A percentile compares a stretch with the other conserved stretches of the same genome.
Conservation (phyloP, 176 grass and related monocot species). For the Tuctoria greenei region DNA sequence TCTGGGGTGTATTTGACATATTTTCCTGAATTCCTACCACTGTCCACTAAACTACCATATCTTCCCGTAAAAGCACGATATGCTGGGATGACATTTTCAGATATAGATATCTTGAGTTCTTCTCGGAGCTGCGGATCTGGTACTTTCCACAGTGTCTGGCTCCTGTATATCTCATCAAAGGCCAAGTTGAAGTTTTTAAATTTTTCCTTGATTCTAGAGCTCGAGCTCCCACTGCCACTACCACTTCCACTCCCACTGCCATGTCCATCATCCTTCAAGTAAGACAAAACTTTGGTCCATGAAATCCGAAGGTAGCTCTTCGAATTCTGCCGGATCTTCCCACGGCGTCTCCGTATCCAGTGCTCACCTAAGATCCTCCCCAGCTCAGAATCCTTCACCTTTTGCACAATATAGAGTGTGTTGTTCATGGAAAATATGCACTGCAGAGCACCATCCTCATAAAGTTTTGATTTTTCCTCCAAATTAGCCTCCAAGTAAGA, state of each 20-base stretch:
- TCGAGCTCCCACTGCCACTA: conserved; percentile 51
- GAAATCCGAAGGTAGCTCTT: conserved; percentile 85
- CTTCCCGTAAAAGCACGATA: no score
- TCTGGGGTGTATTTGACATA: conserved; percentile 77
- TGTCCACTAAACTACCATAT: conserved; percentile 59
- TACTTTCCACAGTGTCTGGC: no score
- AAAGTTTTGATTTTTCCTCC: conserved; percentile 85
- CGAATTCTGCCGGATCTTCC: conserved; percentile 79
- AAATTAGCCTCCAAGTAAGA: conserved; percentile 89
- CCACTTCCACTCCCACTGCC: conserved; percentile 42
- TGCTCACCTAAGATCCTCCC: conserved; percentile 81
- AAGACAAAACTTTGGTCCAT: conserved; percentile 88
- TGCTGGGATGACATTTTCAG: no score
- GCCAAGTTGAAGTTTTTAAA: conserved; percentile 88
- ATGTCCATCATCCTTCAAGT: conserved; percentile 80
- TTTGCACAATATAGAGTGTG: conserved; percentile 77
- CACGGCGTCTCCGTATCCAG: conserved; percentile 69
- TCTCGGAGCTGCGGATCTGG: no score
- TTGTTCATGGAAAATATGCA: conserved; percentile 99
- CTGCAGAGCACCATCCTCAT: conserved; percentile 73
- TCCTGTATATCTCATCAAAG: conserved; percentile 63
- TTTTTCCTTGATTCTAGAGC: conserved; percentile 78
- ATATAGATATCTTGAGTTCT: no score
- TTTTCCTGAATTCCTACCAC: conserved; percentile 61
- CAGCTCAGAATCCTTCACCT: conserved; percentile 87